Evolutionary conservation across 2,329 filamentous ascomycete genomes (phyloP).

Genomic region (Penicillium sp.): DNA sequence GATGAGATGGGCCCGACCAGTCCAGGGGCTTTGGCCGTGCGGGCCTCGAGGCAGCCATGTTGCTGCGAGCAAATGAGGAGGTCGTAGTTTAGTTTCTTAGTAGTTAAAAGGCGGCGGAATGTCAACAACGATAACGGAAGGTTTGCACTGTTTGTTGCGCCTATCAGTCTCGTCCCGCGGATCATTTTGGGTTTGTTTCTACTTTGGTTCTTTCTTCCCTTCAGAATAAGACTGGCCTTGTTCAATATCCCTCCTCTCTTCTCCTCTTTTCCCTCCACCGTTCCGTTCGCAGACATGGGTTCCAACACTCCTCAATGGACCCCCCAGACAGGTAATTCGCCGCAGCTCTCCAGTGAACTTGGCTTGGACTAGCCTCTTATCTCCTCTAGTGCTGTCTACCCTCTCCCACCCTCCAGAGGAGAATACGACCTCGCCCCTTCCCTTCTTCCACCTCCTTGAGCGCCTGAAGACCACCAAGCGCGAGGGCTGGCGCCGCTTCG

Average conservation of each 20-base stretch:
- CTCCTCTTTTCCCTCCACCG: slow-evolving; percentile 11
- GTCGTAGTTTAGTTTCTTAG: slow-evolving; percentile 14
- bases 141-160: slow-evolving; percentile 37
- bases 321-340: slow-evolving; percentile 42
- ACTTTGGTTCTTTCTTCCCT: slow-evolving; percentile 16
- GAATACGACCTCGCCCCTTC: slow-evolving; percentile 73
- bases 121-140: slow-evolving; percentile 36
- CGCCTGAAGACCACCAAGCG: slow-evolving; percentile 95
- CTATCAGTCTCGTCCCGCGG: slow-evolving; percentile 17
- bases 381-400: slow-evolving; percentile 64
- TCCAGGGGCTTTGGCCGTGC: slow-evolving; percentile 40
- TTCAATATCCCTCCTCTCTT: slow-evolving; percentile 4
- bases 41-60: slow-evolving; percentile 43
- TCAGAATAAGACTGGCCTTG: neutral
- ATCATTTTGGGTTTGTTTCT: slow-evolving; percentile 11
- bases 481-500: slow-evolving; percentile 93
- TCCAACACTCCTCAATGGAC: slow-evolving; percentile 43
- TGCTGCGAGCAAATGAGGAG: slow-evolving; percentile 18
- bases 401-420: slow-evolving; percentile 67
- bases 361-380: slow-evolving; percentile 13
- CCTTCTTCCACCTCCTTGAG: slow-evolving; percentile 94
- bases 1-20: slow-evolving; percentile 57
- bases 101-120: slow-evolving; percentile 19
- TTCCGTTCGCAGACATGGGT: slow-evolving; percentile 32
- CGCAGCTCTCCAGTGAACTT: neutral